phyloP scores from a whole-genome alignment of 345 rosid species.

The Brassica incana region DNA sequence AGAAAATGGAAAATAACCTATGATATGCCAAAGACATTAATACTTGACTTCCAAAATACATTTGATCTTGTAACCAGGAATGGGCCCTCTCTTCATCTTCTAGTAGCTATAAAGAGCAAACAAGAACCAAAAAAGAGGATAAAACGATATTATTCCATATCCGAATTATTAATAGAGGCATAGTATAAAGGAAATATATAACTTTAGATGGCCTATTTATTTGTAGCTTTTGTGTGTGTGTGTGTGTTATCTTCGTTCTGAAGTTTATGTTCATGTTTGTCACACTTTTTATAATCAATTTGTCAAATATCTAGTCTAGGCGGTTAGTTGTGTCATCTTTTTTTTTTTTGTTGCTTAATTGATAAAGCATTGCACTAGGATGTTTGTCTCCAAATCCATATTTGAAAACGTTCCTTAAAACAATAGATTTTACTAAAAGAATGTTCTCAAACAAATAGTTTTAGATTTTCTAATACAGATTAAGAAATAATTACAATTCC shows the following conservation, averaged over 20 bases:
- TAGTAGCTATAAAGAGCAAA: constrained; percentile 6
- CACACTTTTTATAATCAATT: background rate
- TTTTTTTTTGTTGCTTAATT: background rate
- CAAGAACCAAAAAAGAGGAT: background rate
- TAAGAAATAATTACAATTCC: no score
- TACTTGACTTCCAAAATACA: constrained; percentile 21
- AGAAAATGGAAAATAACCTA: background rate
- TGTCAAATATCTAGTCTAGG: background rate
- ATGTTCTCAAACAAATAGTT: no score
- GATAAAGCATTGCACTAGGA: constrained; percentile 3
- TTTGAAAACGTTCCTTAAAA: background rate
- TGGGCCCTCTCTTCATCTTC: constrained; percentile 21
- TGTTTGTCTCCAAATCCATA: background rate
- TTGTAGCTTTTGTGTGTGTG: background rate
- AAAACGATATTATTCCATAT: background rate
- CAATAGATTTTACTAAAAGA: background rate
- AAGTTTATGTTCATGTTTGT: constrained; percentile 18
- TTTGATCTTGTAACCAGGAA: constrained; percentile 9
- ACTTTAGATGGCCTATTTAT: background rate
- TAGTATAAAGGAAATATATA: no score
- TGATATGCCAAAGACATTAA: constrained; percentile 7
- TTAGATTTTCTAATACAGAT: background rate
- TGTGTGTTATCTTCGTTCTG: constrained; percentile 18
- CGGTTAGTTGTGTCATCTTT: background rate
- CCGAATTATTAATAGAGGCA: background rate